A percentile compares a stretch with the other conserved stretches of the same genome.
These are phyloP conservation scores for Epithemia pelagica DNA, from an alignment of 108 stramenopile species.

Conservation along the genomic window DNA sequence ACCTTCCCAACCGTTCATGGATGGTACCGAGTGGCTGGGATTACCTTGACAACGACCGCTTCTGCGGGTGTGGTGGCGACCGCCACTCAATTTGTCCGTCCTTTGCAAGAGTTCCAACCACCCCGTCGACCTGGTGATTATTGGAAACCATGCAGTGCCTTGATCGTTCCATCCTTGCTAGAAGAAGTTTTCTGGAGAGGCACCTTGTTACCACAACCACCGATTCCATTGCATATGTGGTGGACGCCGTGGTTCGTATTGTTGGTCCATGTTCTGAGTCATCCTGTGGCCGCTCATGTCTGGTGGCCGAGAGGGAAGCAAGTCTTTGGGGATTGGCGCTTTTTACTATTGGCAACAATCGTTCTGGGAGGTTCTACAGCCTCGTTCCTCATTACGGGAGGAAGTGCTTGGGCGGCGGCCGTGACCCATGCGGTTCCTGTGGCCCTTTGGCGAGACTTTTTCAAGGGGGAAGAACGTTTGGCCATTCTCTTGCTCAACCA, in stretches of 20 bases:
- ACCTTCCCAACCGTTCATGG: conserved; percentile 11
- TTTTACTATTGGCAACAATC: conserved; percentile 23
- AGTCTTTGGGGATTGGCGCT: conserved; percentile 17
- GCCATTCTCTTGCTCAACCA: neutral
- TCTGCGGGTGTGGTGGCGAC: conserved; percentile 15
- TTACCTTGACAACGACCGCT: conserved; percentile 15
- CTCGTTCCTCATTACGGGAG: conserved; percentile 24
- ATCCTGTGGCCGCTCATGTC: conserved; percentile 22
- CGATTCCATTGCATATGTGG: neutral
- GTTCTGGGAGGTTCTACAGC: conserved; percentile 26
- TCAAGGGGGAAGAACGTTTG: conserved; percentile 19
- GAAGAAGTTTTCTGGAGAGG: conserved; percentile 37
- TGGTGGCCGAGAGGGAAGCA: conserved; percentile 23
- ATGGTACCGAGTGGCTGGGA: conserved; percentile 13
- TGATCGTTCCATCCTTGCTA: conserved; percentile 21
- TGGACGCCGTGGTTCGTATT: conserved; percentile 4
- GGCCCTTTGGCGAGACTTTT: conserved; percentile 32
- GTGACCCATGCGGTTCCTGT: conserved; percentile 30
- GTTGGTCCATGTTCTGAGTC: conserved; percentile 17
- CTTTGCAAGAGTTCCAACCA: conserved; percentile 17
- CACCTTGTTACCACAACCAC: conserved; percentile 8
- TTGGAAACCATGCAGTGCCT: conserved; percentile 18
- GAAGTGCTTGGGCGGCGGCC: conserved; percentile 32
- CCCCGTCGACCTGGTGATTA: conserved; percentile 2
- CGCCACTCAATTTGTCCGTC: conserved; percentile 20